Base-by-base conservation (phyloP, 2,329 filamentous ascomycete genomes). In the Plectosphaerella cucumerina region DNA sequence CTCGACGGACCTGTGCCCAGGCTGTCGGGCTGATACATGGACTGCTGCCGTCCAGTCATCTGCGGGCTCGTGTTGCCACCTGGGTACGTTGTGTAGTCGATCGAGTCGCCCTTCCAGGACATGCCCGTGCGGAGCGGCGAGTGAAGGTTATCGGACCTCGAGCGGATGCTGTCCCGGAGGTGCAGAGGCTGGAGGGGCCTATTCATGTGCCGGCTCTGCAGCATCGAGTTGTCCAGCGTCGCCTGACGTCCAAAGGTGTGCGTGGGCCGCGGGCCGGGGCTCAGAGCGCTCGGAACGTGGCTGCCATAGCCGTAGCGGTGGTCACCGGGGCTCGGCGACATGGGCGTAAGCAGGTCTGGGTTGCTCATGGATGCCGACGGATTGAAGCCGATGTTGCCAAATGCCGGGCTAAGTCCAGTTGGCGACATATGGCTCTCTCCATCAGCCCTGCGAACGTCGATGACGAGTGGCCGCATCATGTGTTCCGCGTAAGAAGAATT, bases 361-460 rank as follows among this genome's bases (percentile, higher is more conserved):
- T 65, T 75, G 57, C 70, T 71, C 65, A 83, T 74, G 15, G 71
- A 69, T 12, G 68, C 71, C 1, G 74, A 68, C 17, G 81, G 76
- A 48, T 78, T 79, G 62, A 89, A 89, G 2, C 81, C 81, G 58
- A 89, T 83, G 56, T 76, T 76, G 10, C 84, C 82, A 66, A 89
- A 87, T 0, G 81, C 81, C 22, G 86, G 84, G 55, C 80, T 87
- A 22, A 90, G 74, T 11, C 82, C 82, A 0, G 83, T 82, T 1
- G 85, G 79, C 11, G 86, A 87, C 58, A 86, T 74, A 59, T 87
- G 84, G 20, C 85, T 80, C n/a, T 84, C 82, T 11, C 78, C 76
- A 8, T 85, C 81, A 23, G 76, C 70, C 58, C 85, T 78, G 53
- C 86, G 76, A 55, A 87, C 78, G 59, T 90, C 86, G 21, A 89